phyloP scores from a whole-genome alignment of 306 rosid genomes.

The Corylus americana region DNA sequence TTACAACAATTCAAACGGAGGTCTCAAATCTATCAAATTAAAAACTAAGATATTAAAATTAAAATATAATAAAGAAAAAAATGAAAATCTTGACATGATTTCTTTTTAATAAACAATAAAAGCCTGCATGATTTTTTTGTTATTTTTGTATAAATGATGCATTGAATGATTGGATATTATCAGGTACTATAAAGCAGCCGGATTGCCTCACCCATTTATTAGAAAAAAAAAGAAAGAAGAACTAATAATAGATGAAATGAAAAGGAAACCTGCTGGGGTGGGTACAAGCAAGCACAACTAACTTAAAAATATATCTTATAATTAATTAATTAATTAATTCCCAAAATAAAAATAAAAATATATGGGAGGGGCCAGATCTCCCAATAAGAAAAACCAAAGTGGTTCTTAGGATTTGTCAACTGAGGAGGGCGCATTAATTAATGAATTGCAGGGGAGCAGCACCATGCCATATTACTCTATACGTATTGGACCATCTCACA shows the following conservation, averaged over 20 bases:
- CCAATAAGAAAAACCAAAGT: constrained; percentile 21
- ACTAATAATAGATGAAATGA: neutral
- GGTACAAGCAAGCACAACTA: neutral
- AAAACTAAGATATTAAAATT: too few relatives aligned
- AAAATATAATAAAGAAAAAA: too few relatives aligned
- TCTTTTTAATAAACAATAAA: neutral
- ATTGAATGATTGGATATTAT: neutral
- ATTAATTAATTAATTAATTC: neutral
- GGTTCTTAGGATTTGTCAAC: constrained; percentile 36
- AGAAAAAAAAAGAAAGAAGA: neutral
- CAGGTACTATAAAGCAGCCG: neutral
- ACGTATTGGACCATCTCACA: constrained; percentile 38
- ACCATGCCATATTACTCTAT: constrained; percentile 30
- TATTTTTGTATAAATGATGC: neutral
- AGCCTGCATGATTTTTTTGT: too few relatives aligned
- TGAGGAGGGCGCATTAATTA: constrained; percentile 25
- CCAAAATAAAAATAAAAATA: neutral
- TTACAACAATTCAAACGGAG: too few relatives aligned
- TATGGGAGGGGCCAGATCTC: constrained; percentile 13
- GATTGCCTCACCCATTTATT: neutral
- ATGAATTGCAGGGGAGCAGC: constrained; percentile 43
- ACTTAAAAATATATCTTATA: neutral
- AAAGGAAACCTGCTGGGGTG: neutral
- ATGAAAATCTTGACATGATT: too few relatives aligned
- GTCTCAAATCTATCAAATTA: too few relatives aligned